Conservation (phyloP, 192 early-diverging fungal species). For the Chytriomyces sp. region DNA sequence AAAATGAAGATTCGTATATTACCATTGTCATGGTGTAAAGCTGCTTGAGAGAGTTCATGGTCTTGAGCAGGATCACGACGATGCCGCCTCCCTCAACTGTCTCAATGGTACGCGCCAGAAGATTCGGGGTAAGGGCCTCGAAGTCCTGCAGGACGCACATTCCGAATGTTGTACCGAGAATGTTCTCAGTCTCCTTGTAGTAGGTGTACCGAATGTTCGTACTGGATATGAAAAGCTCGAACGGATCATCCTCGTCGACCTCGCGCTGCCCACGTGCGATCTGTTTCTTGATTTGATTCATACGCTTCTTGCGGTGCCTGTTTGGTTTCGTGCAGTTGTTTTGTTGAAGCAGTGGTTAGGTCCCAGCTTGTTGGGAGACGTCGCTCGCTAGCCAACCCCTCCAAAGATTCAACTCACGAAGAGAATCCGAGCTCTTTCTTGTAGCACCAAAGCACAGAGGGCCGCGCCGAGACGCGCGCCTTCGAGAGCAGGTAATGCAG, state of each 20-base stretch:
- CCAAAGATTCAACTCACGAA: neutral
- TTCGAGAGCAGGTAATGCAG: constrained; percentile 96
- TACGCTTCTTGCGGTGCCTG: constrained; percentile 96
- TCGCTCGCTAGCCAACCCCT: neutral
- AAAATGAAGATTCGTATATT: neutral
- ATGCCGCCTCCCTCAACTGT: constrained; percentile 98
- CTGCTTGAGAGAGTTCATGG: constrained; percentile 95
- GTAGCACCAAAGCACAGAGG: constrained; percentile 99
- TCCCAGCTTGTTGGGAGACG: neutral
- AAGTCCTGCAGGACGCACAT: constrained; percentile 98
- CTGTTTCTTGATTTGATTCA: constrained; percentile 93
- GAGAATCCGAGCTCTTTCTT: constrained; percentile 96
- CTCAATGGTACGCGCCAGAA: constrained; percentile 94
- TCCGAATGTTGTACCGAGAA: constrained; percentile 96
- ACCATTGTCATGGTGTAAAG: constrained; percentile 98
- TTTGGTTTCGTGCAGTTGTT: too few species aligned
- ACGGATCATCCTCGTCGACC: constrained; percentile 95
- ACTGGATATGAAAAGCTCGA: constrained; percentile 94
- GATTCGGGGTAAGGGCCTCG: constrained; percentile 96
- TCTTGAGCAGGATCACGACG: constrained; percentile 89
- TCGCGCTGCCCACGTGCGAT: constrained; percentile 90
- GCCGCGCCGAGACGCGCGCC: constrained; percentile 83
- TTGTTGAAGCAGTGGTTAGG: too few species aligned
- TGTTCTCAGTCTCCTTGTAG: constrained; percentile 99
- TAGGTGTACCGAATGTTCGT: constrained; percentile 98